Base-by-base conservation (phyloP, 192 early-diverging fungal genomes). In the Dispira parvispora region DNA sequence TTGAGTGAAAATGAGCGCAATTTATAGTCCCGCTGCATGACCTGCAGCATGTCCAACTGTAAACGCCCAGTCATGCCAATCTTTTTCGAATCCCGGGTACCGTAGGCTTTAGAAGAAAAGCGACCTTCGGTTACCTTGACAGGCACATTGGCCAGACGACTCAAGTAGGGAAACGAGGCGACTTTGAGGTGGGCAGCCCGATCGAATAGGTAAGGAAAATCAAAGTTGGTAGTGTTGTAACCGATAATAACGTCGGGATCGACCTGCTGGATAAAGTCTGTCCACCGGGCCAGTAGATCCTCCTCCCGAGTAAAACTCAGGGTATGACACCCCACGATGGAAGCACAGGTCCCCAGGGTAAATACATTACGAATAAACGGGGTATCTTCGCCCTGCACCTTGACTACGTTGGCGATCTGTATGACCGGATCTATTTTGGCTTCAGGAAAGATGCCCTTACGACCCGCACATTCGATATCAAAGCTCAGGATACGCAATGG, bases 401-500 rank as follows among this genome's bases (percentile, higher is more conserved):
- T 92, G 9, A 99, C 86, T 50, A 94, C 84, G 64, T 85, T 91
- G 14, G 96, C 96, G 62, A 99, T 97, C 72, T 99, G 96, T 62
- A 99, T 99, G 45, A 99, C 88, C 0, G 94, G 90, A 65, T 99
- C 96, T 3, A 81, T 64, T 61, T 88, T 68, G 27, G 96, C 76
- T 56, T 99, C 96, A 8, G 96, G 96, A 55, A 99, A 99, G 25
- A 93, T 74, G 53, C 96, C 96, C 64, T 92, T 88, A 14, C 96
- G 77, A 26, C 96, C 96, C 27, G 91, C 88, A 61, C 96, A 99
- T 73, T 99, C 96, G 62, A 99, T 99, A 86, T 99, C 96, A 65
- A 99, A 93, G 64, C 90, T 92, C 47, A 99, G 67, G 62, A 99
- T 88, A 45, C 96, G 81, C 43, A 96, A 76, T 3, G 96, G 96